A percentile compares a stretch with the other conserved stretches of the same genome.
Evolutionary conservation across 202 grass and related monocot species (phyloP).

Genomic region (Zoysia matrella): DNA sequence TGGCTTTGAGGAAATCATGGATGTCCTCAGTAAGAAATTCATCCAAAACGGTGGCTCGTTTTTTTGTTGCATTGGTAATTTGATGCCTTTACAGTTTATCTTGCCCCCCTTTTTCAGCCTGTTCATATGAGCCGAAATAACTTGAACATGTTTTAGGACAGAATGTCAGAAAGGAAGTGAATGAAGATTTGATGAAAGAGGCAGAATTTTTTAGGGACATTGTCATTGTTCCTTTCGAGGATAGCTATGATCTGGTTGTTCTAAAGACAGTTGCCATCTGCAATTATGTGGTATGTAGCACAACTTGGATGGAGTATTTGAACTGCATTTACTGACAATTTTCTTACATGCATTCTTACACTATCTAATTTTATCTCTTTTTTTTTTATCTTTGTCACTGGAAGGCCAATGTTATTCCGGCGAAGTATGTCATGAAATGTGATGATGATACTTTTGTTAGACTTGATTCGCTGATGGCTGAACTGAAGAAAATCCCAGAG

Average conservation of each 20-base stretch:
- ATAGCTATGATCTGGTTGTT: conserved; percentile 44
- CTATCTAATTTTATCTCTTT: background rate
- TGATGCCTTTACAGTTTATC: conserved; percentile 2
- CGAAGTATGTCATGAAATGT: conserved; percentile 91
- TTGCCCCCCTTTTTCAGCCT: background rate
- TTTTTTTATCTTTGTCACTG: conserved; percentile 15
- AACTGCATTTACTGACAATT: conserved; percentile 29
- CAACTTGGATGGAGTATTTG: background rate
- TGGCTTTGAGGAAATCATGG: conserved; percentile 96
- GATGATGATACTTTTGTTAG: conserved; percentile 95
- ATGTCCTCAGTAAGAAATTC: conserved; percentile 89
- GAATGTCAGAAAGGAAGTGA: conserved; percentile 79
- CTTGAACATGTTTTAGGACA: conserved; percentile 50
- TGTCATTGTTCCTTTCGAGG: conserved; percentile 79
- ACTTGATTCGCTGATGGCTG: conserved; percentile 71
- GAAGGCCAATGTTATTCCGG: conserved; percentile 64
- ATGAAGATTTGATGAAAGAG: conserved; percentile 82
- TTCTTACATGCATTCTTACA: background rate
- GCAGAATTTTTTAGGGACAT: conserved; percentile 89
- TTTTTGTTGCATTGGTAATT: conserved; percentile 98
- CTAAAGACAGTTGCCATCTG: conserved; percentile 87
- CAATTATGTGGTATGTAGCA: conserved; percentile 73
- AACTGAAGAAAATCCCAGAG: conserved; percentile 70
- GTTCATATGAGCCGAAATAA: conserved; percentile 28
- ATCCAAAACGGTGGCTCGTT: conserved; percentile 68